These are phyloP conservation scores for Populus tremula DNA, from an alignment of 345 rosid species.

Conservation along the genomic window DNA sequence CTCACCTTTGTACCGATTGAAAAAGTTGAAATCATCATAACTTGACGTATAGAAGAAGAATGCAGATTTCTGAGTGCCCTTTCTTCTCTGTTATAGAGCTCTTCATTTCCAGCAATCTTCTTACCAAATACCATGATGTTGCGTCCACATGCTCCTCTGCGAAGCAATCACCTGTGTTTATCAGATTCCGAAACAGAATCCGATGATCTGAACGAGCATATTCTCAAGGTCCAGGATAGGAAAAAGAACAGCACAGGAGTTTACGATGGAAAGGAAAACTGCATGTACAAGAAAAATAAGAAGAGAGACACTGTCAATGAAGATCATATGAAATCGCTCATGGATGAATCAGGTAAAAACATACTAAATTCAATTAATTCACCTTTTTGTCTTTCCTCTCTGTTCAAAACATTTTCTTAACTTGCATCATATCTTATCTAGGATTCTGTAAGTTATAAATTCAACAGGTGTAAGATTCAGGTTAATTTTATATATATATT, in stretches of 20 bases:
- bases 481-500: too few relatives aligned
- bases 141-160: neutral
- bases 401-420: too few relatives aligned
- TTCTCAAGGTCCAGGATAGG: neutral
- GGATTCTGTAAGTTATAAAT: too few relatives aligned
- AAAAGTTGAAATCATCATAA: too few relatives aligned
- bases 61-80: too few relatives aligned
- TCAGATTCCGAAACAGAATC: constrained; percentile 11
- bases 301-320: neutral
- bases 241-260: neutral
- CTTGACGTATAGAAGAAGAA: too few relatives aligned
- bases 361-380: neutral
- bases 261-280: neutral
- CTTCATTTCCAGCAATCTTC: too few relatives aligned
- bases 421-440: too few relatives aligned
- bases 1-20: too few relatives aligned
- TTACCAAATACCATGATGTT: neutral
- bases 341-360: constrained; percentile 1
- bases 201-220: neutral
- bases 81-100: too few relatives aligned
- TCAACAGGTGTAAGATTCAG: too few relatives aligned
- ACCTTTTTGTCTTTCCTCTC: neutral
- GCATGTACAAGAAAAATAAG: neutral
- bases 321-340: neutral
- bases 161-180: neutral